These are phyloP conservation scores for Ophiostoma triangulosporum DNA, from an alignment of 2,329 filamentous ascomycete species.

Conservation along the genomic window DNA sequence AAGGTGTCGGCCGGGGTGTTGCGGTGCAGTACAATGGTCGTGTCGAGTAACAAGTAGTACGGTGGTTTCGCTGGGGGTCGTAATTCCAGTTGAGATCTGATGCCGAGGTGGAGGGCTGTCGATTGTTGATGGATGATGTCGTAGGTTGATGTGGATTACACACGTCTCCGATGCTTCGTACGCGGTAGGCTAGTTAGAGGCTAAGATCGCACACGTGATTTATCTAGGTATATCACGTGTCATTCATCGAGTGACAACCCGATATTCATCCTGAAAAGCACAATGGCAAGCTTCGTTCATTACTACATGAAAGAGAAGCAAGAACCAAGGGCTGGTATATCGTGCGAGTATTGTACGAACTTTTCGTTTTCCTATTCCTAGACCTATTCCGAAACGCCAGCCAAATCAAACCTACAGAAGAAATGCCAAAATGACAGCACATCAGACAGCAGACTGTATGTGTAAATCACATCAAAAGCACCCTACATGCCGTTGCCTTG, in stretches of 20 bases:
- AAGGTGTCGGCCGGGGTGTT: too few species aligned
- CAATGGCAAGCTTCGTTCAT: too few species aligned
- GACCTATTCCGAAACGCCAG: neutral
- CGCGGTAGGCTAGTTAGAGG: too few species aligned
- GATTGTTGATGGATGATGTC: neutral
- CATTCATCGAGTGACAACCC: too few species aligned
- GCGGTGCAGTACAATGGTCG: too few species aligned
- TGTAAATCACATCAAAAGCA: neutral
- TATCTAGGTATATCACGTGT: too few species aligned
- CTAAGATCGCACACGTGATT: too few species aligned
- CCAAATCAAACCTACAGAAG: neutral
- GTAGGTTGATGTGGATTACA: neutral
- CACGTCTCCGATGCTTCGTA: neutral
- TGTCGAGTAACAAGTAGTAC: too few species aligned
- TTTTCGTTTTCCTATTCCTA: neutral
- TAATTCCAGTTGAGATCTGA: neutral
- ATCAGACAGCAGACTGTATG: neutral
- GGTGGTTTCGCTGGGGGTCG: neutral
- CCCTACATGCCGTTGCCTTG: conserved; percentile 13
- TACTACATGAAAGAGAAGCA: too few species aligned
- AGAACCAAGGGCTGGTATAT: neutral
- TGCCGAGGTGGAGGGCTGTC: neutral
- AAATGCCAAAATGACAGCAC: neutral
- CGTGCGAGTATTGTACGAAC: neutral
- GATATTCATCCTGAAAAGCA: too few species aligned